These are phyloP conservation scores for Lipomyces chichibuensis DNA, from an alignment of 805 yeast genomes.

Conservation along the genomic window DNA sequence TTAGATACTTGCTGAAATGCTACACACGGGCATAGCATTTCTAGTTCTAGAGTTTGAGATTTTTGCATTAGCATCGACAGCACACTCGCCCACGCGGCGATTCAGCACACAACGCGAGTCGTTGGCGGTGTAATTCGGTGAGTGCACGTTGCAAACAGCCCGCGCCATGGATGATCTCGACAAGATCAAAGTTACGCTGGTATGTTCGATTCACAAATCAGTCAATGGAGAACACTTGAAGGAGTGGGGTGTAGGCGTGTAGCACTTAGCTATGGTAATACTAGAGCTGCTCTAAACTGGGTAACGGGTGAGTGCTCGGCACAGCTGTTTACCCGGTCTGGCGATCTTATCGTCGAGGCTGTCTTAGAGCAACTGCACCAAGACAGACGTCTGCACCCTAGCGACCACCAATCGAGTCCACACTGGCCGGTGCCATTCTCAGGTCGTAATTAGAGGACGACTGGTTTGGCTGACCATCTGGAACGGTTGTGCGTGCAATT, in stretches of 20 bases:
- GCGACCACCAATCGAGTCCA: background rate
- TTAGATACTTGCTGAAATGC: background rate
- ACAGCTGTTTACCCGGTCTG: background rate
- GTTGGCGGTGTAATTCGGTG: background rate
- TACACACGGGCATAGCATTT: background rate
- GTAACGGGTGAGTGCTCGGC: background rate
- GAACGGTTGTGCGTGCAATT: background rate
- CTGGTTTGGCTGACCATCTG: background rate
- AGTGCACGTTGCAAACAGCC: background rate
- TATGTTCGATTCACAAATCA: slow-evolving; percentile 34
- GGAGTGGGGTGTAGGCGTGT: no score
- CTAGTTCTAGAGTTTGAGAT: no score
- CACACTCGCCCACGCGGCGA: background rate
- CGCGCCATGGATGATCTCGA: slow-evolving; percentile 48
- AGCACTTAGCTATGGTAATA: background rate
- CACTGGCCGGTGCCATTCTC: background rate
- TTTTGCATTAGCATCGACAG: background rate
- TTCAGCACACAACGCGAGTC: background rate
- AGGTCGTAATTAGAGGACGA: background rate
- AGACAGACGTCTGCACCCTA: background rate
- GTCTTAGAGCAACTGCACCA: background rate
- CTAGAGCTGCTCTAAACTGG: no score
- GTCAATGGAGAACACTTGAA: background rate
- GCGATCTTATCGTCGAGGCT: background rate
- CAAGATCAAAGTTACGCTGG: slow-evolving; percentile 57